Base-by-base conservation (phyloP, 2,329 filamentous ascomycete genomes). In the Endothia cerciana region DNA sequence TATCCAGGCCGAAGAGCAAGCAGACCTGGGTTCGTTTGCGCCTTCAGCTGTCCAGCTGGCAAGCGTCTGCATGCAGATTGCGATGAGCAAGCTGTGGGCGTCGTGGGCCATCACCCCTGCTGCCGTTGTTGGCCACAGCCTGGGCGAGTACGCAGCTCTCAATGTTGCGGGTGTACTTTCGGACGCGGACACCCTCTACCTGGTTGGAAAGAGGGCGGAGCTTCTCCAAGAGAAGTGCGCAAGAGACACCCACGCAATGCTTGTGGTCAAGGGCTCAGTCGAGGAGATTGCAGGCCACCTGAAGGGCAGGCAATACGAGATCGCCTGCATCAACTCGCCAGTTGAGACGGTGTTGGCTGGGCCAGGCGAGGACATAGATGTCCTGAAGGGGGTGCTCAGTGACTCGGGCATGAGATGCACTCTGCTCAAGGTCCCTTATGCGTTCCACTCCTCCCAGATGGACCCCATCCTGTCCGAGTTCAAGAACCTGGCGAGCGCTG, bases 111-210 rank as follows among this genome's bases (percentile, higher is more conserved):
- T 88, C 63, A 76, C 74, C 38, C 85, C 86, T 1, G 13, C 55
- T 53, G 60, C 57, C 3, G 83, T 85, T 3, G 73, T 86, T 8
- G 84, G 84, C 5, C 84, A 85, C 73, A 89, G 87, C 68, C 77
- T 91, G 36, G 89, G 89, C 55, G 89, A 91, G 74, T 91, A 90
- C 70, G 88, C 89, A 43, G 89, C 89, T 57, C 83, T 93, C 7
- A 83, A 91, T 71, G 83, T 88, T 43, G 88, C 90, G 60, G 90
- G 89, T 53, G 89, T 92, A 17, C 80, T 92, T 25, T 91, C 89
- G 15, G 87, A 86, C 28, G 86, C 85, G 70, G 90, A 93, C 73
- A 86, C 90, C 72, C 85, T 94, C 63, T 89, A 88, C 70, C 81
- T 94, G 1, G 89, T 93, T 19, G 91, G 91, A 38, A 76, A 80